These are phyloP conservation scores for Chlamydomonas schloesseri DNA, from an alignment of 139 green algal species.

Conservation along the genomic window DNA sequence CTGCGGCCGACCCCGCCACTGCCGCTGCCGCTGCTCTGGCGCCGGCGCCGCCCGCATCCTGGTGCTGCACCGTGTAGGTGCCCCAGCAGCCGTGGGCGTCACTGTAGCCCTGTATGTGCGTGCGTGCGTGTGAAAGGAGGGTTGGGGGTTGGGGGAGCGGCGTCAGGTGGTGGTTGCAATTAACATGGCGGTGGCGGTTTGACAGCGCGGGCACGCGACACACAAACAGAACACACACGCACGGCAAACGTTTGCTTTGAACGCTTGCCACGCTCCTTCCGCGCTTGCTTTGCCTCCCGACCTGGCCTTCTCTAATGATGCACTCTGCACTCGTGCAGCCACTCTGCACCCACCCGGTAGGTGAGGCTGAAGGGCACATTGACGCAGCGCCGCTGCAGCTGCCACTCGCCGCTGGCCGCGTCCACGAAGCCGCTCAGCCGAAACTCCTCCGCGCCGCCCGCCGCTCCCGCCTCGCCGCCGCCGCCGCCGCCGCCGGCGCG, in stretches of 20 bases:
- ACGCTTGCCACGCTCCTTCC: no score
- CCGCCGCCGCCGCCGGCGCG: neutral
- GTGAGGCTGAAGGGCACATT: slow-evolving; percentile 6
- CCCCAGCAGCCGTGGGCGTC: slow-evolving; percentile 42
- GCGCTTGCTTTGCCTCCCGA: no score
- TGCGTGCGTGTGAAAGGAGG: no score
- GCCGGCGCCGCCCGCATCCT: neutral
- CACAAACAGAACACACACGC: no score
- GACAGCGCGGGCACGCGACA: no score
- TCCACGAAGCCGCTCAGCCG: slow-evolving; percentile 21
- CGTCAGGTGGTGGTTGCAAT: no score
- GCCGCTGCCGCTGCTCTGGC: neutral
- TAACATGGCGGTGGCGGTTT: no score
- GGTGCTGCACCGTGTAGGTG: slow-evolving; percentile 20
- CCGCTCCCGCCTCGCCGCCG: neutral
- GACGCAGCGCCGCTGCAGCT: slow-evolving; percentile 12
- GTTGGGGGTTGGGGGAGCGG: no score
- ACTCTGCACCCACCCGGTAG: neutral
- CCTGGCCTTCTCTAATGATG: no score
- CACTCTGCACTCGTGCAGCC: no score
- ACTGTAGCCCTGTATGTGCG: slow-evolving; percentile 34
- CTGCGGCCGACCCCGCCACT: neutral
- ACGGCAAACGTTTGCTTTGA: no score
- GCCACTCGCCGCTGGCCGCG: slow-evolving; percentile 1
- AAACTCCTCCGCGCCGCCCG: slow-evolving; percentile 8